Evolutionary conservation across 768 basidiomycete species (phyloP).

Genomic region (Suillus brevipes): DNA sequence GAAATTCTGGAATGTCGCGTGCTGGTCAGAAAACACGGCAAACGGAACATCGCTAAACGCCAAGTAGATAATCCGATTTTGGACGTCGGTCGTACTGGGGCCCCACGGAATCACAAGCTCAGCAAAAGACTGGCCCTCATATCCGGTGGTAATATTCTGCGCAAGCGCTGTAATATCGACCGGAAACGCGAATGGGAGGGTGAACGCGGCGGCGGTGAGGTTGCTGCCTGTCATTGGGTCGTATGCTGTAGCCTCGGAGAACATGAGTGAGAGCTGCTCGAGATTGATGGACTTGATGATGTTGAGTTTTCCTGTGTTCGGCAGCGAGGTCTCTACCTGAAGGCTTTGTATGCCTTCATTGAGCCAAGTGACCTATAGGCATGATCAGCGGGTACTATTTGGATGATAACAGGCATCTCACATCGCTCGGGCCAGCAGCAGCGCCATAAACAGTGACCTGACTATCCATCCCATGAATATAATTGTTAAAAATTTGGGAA

Average conservation of each 20-base stretch:
- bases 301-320: constrained; percentile 58
- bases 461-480: constrained; percentile 66
- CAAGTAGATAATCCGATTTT: constrained; percentile 58
- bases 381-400: constrained; percentile 9
- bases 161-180: constrained; percentile 63
- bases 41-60: constrained; percentile 62
- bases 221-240: constrained; percentile 58
- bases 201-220: constrained; percentile 62
- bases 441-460: constrained; percentile 58
- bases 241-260: constrained; percentile 58
- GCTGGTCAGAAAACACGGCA: constrained; percentile 47
- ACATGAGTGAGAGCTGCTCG: constrained; percentile 58
- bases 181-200: constrained; percentile 69
- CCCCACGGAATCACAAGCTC: constrained; percentile 58
- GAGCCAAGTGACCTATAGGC: constrained; percentile 62
- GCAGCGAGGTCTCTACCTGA: constrained; percentile 56
- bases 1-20: constrained; percentile 59
- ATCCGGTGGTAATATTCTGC: constrained; percentile 57
- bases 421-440: constrained; percentile 56
- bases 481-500: constrained; percentile 69
- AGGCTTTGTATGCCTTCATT: constrained; percentile 70
- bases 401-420: constrained; percentile 27
- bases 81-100: constrained; percentile 61
- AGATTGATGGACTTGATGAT: constrained; percentile 66
- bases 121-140: constrained; percentile 56